Evolutionary conservation across 306 rosid genomes (phyloP).

Genomic region (Styphnolobium japonicum): DNA sequence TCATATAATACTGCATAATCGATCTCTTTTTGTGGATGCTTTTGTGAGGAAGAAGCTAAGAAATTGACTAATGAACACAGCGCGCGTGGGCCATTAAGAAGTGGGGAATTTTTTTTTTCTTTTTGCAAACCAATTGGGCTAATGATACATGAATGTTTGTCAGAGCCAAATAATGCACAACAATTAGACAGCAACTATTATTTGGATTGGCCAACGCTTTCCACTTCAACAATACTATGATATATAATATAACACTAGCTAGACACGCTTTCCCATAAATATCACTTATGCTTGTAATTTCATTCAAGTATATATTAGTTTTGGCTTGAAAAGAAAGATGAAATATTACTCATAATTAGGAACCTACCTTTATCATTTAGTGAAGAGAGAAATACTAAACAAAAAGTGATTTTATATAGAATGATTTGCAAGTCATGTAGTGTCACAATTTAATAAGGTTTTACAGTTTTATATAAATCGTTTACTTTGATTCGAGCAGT

Average conservation of each 20-base stretch:
- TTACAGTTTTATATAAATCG: no score
- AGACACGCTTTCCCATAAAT: not conserved
- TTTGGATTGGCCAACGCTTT: slow-evolving; percentile 19
- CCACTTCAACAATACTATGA: not conserved
- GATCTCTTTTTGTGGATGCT: not conserved
- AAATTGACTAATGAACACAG: not conserved
- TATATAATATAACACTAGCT: not conserved
- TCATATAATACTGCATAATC: not conserved
- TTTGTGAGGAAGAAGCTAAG: slow-evolving; percentile 34
- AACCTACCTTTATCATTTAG: not conserved
- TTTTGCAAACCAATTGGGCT: slow-evolving; percentile 14
- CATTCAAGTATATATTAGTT: no score
- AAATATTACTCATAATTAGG: not conserved
- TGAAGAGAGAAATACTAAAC: not conserved
- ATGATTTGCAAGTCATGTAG: not conserved
- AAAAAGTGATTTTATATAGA: not conserved
- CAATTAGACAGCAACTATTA: not conserved
- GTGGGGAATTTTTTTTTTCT: not conserved
- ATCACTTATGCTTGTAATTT: not conserved
- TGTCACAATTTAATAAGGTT: not conserved
- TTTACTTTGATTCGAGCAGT: no score
- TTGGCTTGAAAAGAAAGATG: not conserved
- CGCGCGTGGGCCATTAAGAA: slow-evolving; percentile 27
- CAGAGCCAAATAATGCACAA: slow-evolving; percentile 14
- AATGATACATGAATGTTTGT: slow-evolving; percentile 23